phyloP scores from a whole-genome alignment of 2,329 filamentous ascomycete genomes.

The Cladosporium colombiae region DNA sequence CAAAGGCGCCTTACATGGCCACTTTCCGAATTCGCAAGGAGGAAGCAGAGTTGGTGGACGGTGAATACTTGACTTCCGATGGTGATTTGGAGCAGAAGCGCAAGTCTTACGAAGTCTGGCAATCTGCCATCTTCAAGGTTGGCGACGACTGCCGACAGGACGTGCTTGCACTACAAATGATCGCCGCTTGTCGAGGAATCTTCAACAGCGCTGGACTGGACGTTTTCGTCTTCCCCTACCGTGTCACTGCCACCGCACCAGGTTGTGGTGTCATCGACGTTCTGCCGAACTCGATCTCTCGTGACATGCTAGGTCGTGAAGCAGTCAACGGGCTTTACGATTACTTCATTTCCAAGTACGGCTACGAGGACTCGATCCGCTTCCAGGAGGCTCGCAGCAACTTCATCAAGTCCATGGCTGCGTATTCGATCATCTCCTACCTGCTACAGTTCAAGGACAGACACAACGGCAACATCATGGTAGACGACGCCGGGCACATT shows the following conservation, averaged over 20 bases:
- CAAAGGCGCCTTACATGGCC: conserved; percentile 98
- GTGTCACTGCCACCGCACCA: conserved; percentile 94
- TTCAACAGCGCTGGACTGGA: conserved; percentile 94
- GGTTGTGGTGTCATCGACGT: conserved; percentile 98
- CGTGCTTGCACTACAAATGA: conserved; percentile 94
- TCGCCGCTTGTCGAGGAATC: conserved; percentile 94
- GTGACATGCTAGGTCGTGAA: conserved; percentile 97
- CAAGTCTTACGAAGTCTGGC: conserved; percentile 86
- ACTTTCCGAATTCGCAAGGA: conserved; percentile 95
- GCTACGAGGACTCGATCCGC: conserved; percentile 88
- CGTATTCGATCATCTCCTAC: conserved; percentile 96
- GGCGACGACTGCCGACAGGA: conserved; percentile 98
- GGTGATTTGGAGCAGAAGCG: conserved; percentile 23
- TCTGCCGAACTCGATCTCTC: conserved; percentile 93
- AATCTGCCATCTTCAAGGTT: conserved; percentile 99
- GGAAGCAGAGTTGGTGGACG: conserved; percentile 55
- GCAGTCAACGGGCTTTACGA: conserved; percentile 98
- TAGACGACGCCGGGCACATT: conserved; percentile 95
- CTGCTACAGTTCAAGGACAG: conserved; percentile 98
- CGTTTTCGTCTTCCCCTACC: conserved; percentile 95
- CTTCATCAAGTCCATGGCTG: conserved; percentile 99
- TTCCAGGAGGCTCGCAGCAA: conserved; percentile 96
- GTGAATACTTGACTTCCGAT: conserved; percentile 19
- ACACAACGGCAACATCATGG: conserved; percentile 99
- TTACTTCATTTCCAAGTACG: conserved; percentile 97